Evolutionary conservation across 345 rosid species (phyloP), one percentile per base, ranked within the genome.

Genomic region (Lepidium sativum): DNA sequence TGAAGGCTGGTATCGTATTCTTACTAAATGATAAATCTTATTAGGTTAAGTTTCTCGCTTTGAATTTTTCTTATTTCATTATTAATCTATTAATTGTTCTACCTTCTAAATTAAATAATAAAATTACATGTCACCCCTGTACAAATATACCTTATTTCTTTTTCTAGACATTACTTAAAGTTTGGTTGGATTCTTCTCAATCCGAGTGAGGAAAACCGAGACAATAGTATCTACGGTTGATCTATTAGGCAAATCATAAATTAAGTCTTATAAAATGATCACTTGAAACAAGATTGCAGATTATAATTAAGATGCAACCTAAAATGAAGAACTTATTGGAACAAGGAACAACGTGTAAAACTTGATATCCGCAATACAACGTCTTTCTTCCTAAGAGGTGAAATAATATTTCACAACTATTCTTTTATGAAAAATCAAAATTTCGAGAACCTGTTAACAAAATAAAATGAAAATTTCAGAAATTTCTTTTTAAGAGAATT

Each of bases 1-100:
- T 54, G 63, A 70, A 54, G 69, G 15, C 12, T 70, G 63, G 69
- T 47, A 45, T 70, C 63, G 37, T 63, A 32, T 70, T 70, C 63
- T 54, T 54, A 63, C 35, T 25, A 69, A 44, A 60, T 60, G 34
- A 25, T 60, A 25, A 25, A 42, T 23, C 33, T 42, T 60, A 38
- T 42, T 9, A 42, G 53, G 34, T 54, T 31, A 13, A 65, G 43
- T 42, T 42, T 32, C 68, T 41, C 52, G n/a, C 41, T 13, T 32
- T 23, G 4, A 17, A 54, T 12, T 44, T 35, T 45, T 52, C 15
- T 42, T 37, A 52, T 61, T 60, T 69, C 47, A 61, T 52, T 23
- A 61, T 52, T 23, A 52, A 8, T 8, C 9, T 25, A 56, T 39
- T 16, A 18, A 65, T 14, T 23, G 16, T 52, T 65, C 35, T 56